Conservation (phyloP, 202 grass and related monocot genomes). For the Zoysia matrella region DNA sequence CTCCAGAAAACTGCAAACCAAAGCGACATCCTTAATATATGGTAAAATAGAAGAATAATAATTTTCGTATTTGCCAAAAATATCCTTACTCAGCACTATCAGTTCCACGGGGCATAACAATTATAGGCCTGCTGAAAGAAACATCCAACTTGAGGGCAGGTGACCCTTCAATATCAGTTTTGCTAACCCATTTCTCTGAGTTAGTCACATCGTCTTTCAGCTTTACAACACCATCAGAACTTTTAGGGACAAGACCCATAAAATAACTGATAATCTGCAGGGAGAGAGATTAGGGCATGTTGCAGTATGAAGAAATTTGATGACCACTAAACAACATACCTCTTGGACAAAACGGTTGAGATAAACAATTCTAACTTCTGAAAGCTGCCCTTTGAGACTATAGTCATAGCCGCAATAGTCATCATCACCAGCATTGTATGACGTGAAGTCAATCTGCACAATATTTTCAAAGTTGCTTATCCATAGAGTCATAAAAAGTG, state of each 20-base stretch:
- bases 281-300: constrained; percentile 12
- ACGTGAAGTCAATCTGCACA: constrained; percentile 88
- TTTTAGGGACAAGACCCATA: constrained; percentile 90
- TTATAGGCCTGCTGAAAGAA: constrained; percentile 92
- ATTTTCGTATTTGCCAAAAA: constrained; percentile 18
- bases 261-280: constrained; percentile 83
- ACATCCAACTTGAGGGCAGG: constrained; percentile 91
- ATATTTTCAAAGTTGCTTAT: constrained; percentile 37
- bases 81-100: constrained; percentile 83
- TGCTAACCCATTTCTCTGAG: constrained; percentile 93
- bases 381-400: constrained; percentile 84
- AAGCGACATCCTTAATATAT: constrained; percentile 43
- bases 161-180: constrained; percentile 89
- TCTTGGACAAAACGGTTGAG: constrained; percentile 99
- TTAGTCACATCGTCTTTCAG: constrained; percentile 85
- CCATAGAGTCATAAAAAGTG: constrained; percentile 16
- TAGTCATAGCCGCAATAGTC: constrained; percentile 97
- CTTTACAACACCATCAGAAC: constrained; percentile 72
- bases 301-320: constrained; percentile 26
- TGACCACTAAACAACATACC: constrained; percentile 56
- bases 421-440: constrained; percentile 83
- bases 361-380: constrained; percentile 99
- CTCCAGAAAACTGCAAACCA: constrained; percentile 78
- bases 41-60: constrained; percentile 30
- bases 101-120: constrained; percentile 87